These are phyloP conservation scores for Euclidium syriacum DNA, from an alignment of 345 rosid genomes.

Conservation along the genomic window DNA sequence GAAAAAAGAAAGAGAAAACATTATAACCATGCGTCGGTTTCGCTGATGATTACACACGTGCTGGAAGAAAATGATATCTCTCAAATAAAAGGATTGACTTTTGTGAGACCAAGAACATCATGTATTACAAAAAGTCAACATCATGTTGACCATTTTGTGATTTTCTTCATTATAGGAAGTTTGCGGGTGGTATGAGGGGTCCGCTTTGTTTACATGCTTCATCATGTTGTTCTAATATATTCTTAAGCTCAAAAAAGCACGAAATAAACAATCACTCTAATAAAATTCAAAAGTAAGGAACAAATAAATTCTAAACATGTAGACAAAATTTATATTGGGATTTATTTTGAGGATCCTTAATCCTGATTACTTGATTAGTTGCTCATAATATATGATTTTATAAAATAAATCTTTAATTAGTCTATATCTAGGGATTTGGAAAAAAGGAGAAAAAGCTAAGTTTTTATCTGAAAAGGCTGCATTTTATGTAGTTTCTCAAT, in stretches of 20 bases:
- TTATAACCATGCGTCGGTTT: conserved; percentile 21
- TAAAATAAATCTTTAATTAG: neutral
- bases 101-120: conserved; percentile 2
- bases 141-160: conserved; percentile 13
- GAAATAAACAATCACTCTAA: neutral
- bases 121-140: conserved; percentile 17
- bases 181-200: conserved; percentile 29
- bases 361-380: neutral
- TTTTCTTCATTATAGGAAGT: conserved; percentile 13
- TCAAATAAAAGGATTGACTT: conserved; percentile 1
- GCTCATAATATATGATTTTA: neutral
- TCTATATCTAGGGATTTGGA: conserved; percentile 12
- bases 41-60: conserved; percentile 58
- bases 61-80: conserved; percentile 22
- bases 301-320: too few species aligned
- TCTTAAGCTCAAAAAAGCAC: neutral
- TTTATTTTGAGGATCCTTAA: neutral
- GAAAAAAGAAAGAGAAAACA: neutral
- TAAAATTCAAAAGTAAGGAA: conserved; percentile 1
- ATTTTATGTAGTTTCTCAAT: conserved; percentile 8
- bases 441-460: conserved; percentile 3
- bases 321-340: neutral
- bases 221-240: conserved; percentile 19
- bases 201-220: conserved; percentile 27
- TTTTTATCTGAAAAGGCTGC: conserved; percentile 21